These are phyloP conservation scores for Phytophthora syringae DNA, from an alignment of 352 stramenopile species.

Conservation along the genomic window DNA sequence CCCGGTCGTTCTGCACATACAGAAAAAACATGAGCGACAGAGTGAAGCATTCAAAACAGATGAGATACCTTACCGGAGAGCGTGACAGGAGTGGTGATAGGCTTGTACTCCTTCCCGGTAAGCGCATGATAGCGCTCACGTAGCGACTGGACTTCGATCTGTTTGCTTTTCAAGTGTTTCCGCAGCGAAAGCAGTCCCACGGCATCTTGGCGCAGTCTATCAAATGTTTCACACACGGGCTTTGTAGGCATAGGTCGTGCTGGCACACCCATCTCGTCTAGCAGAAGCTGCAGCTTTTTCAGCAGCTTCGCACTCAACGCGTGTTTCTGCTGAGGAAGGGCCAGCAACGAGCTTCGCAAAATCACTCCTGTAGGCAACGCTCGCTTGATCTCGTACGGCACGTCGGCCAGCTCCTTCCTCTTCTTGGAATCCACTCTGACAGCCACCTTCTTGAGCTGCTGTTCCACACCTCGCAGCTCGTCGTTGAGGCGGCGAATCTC, in stretches of 20 bases:
- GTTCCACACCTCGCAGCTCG: slow-evolving; percentile 61
- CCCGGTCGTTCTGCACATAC: slow-evolving; percentile 40
- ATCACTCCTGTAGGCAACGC: slow-evolving; percentile 58
- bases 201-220: slow-evolving; percentile 62
- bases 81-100: slow-evolving; percentile 45
- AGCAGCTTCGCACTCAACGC: slow-evolving; percentile 65
- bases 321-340: slow-evolving; percentile 56
- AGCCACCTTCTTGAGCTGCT: slow-evolving; percentile 74
- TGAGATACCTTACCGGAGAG: slow-evolving; percentile 33
- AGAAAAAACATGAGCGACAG: slow-evolving; percentile 16
- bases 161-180: slow-evolving; percentile 68
- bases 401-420: slow-evolving; percentile 72
- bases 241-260: slow-evolving; percentile 77
- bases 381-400: slow-evolving; percentile 66
- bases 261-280: slow-evolving; percentile 73
- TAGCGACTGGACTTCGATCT: slow-evolving; percentile 54
- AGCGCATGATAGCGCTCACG: slow-evolving; percentile 62
- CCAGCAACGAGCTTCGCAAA: slow-evolving; percentile 61
- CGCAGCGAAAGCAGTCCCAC: slow-evolving; percentile 63
- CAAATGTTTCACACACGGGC: slow-evolving; percentile 63
- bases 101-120: slow-evolving; percentile 59
- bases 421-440: slow-evolving; percentile 71
- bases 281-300: slow-evolving; percentile 72
- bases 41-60: neutral
- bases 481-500: slow-evolving; percentile 65